Conservation (phyloP, 2,329 filamentous ascomycete genomes). For the Aurifilum marmelostoma region DNA sequence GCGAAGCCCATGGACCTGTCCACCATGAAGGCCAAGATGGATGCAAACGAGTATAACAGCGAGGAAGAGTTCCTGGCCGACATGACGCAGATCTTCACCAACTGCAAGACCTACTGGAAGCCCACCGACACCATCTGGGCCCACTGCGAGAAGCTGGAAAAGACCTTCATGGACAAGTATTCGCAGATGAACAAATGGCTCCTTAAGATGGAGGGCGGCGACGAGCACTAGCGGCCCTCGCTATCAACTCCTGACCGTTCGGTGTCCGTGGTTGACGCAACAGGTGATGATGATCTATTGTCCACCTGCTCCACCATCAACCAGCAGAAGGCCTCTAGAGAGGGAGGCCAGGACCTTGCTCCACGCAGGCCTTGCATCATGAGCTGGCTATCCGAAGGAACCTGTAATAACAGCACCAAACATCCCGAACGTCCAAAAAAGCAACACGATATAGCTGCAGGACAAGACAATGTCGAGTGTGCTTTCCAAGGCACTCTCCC, state of each 20-base stretch:
- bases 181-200: slow-evolving; percentile 63
- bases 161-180: slow-evolving; percentile 51
- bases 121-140: slow-evolving; percentile 58
- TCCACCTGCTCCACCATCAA: neutral
- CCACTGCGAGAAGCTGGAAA: slow-evolving; percentile 60
- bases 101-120: slow-evolving; percentile 68
- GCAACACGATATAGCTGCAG: too few relatives aligned
- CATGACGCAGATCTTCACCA: slow-evolving; percentile 64
- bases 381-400: slow-evolving; percentile 11
- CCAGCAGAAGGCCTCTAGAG: neutral
- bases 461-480: neutral
- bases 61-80: slow-evolving; percentile 60
- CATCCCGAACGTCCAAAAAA: too few relatives aligned
- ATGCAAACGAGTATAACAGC: slow-evolving; percentile 52
- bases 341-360: neutral
- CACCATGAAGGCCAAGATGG: slow-evolving; percentile 65
- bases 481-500: neutral
- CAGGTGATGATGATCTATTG: neutral
- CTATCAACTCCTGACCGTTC: neutral
- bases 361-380: neutral
- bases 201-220: slow-evolving; percentile 53
- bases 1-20: slow-evolving; percentile 65
- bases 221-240: slow-evolving; percentile 36
- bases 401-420: neutral
- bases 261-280: neutral